Base-by-base conservation (phyloP, 2,329 filamentous ascomycete genomes). In the Clarireedia monteithiana region DNA sequence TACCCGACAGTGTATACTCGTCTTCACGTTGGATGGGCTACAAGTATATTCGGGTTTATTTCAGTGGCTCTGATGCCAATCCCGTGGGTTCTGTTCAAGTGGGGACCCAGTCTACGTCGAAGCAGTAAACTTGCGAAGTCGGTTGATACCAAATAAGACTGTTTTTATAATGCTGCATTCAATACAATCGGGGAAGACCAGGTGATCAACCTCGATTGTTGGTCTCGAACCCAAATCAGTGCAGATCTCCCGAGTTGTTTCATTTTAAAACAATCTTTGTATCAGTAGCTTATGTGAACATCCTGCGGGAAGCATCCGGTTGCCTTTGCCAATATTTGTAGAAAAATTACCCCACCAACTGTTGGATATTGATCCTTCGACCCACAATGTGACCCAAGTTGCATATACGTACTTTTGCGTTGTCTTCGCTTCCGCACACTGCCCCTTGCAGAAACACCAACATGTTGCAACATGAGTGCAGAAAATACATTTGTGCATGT, bases 31-130 rank as follows among this genome's bases (percentile, higher is more conserved):
- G 66, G 58, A 6, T 72, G 73, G 69, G 73, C 73, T 4, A 71
- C 68, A 68, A 66, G 1, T 71, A 72, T 58, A 4, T 42, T 61
- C 5, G 55, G 68, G 0, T 78, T 79, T 51, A 64, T 84, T 3
- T 71, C 76, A 1, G 23, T 79, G 2, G 69, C 67, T 0, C 64
- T 81, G 56, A 62, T 80, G 53, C 77, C 77, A 0, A 71, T 82
- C n/a, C 79, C 79, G 0, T 81, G 77, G 74, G 69, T 78, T 0
- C 65, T 82, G 10, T 81, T 77, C 67, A 75, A 71, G 51, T 80
- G 68, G 40, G 79, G 79, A 0, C 48, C 24, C 6, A 4, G 9
- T 30, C 24, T 48, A n/a, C 24, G 24, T 27, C 14, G n/a, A 30
- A 30, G 5, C 7, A 48, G 24, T 20, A 34, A 47, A 14, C 24